Evolutionary conservation across 805 yeast genomes (phyloP), one percentile per base, ranked within the genome.

Genomic region (Cyberlindnera saturnus): DNA sequence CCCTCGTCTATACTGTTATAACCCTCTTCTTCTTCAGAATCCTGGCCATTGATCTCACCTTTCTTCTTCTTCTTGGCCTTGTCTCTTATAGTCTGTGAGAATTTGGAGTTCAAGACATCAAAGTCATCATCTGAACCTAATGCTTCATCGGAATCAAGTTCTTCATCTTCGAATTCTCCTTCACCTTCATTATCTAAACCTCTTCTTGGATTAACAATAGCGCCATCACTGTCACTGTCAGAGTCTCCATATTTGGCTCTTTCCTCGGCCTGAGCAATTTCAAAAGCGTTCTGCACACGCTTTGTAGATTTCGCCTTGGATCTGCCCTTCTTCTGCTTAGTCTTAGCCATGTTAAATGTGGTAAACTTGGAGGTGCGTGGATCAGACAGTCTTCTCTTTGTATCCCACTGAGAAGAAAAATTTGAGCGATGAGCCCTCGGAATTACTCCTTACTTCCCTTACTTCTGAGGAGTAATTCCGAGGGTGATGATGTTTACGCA

Each of bases 131-230:
- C 95, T 0, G 93, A 82, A 0, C 93, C 96, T 46, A 86, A 64
- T 0, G 95, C 96, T 53, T 85, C 96, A 61, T 89, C 96, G 1
- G 96, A 86, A 53, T 83, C 87, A 37, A 85, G 67, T 47, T 85
- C 86, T 56, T 79, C 86, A 54, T 79, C 85, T 38, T 69, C 77
- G 49, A 77, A 67, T 19, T 62, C 66, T 6, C 51, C 64, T 11
- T 50, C 59, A 23, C 28, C 60, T 13, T 55, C 62, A 32, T 56
- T 59, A 16, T 57, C 65, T 20, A 57, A 55, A 18, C 47, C 52
- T 14, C 50, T 55, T 36, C 61, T 53, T 13, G 70, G 58, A 44
- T 67, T 67, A 5, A 69, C 64, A 30, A 69, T 66, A 17, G 69
- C 66, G 19, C 67, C 67, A 44, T 65, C 61, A 36, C 51, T 45